A percentile compares a stretch with the other conserved stretches of the same genome.
Conservation (phyloP, 2,329 filamentous ascomycete genomes). For the Pseudocercospora crystallina region DNA sequence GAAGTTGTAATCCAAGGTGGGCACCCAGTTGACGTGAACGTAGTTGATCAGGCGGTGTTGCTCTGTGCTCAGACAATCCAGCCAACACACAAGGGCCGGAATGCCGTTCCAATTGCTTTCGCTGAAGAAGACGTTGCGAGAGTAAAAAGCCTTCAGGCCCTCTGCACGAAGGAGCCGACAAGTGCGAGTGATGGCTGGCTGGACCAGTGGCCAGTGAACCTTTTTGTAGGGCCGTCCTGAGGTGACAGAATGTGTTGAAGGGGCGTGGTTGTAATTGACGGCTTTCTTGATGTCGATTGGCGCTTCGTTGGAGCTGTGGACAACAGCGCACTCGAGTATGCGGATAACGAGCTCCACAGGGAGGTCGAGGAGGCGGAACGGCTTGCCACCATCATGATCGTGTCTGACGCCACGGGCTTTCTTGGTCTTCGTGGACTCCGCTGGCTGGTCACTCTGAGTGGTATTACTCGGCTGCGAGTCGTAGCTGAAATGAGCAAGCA, state of each 20-base stretch:
- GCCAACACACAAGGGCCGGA: neutral
- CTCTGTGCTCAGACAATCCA: no score
- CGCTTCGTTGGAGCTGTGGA: constrained; percentile 1
- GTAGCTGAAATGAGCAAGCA: no score
- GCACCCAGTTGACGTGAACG: no score
- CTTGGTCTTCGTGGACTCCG: no score
- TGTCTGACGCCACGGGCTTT: no score
- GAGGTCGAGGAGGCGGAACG: constrained; percentile 7
- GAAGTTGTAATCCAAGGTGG: neutral
- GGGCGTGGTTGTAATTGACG: no score
- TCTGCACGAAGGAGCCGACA: constrained; percentile 9
- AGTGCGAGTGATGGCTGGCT: constrained; percentile 1
- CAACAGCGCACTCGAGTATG: constrained; percentile 5
- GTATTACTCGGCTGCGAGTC: no score
- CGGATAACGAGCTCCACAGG: constrained; percentile 1
- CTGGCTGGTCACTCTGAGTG: no score
- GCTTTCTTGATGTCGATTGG: constrained; percentile 5
- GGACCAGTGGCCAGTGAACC: neutral
- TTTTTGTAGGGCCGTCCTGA: constrained; percentile 1
- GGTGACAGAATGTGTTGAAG: no score
- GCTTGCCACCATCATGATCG: neutral
- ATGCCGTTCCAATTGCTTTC: neutral
- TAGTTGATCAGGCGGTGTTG: no score
- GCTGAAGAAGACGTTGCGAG: neutral
- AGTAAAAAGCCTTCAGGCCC: neutral